Evolutionary conservation across 768 basidiomycete species (phyloP), one percentile per base, ranked within the genome.

Genomic region (Russula olivacea): DNA sequence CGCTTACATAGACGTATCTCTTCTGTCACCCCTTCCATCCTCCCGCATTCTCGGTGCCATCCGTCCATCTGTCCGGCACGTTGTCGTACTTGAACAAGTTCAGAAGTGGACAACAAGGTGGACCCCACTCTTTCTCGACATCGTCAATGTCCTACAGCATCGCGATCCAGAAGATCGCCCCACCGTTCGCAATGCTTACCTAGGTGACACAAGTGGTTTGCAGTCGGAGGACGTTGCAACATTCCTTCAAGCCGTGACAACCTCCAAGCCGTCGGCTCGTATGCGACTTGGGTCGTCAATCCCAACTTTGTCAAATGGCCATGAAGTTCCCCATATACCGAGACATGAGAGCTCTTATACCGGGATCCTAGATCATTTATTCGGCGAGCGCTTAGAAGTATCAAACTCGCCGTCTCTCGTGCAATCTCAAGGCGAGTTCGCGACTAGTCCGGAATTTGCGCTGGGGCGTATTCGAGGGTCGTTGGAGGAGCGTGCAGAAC

Each of bases 381-480:
- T 98, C 72, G 79, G 77, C 47, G 83, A 86, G 9, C 83, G 91
- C 2, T 77, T 98, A 0, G 87, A 94, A 65, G 81, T 99, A 62
- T 80, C 87, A 69, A 98, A 99, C 74, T 85, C 88, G 3, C 94
- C 93, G 0, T 77, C 82, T 48, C 80, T 89, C 19, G 84, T 93
- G 55, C 71, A 82, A 11, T 74, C 85, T 15, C 82, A 89, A 61
- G 93, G 93, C 12, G 76, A 81, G 50, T 73, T 85, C 50, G 91
- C 93, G 19, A 96, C 94, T 11, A 88, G 82, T n/a, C 97, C 96
- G 2, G 93, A 98, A 72, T 98, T 88, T 71, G 96, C 97, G 0
- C 81, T 98, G 40, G 96, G 97, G 14, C 88, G 93, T 50, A 86
- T 94, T 52, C 86, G 91, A 43, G 91, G 89, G 2, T 84, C 93